Evolutionary conservation across 352 stramenopile genomes (phyloP), one percentile per base, ranked within the genome.

Genomic region (Phytophthora constricta): DNA sequence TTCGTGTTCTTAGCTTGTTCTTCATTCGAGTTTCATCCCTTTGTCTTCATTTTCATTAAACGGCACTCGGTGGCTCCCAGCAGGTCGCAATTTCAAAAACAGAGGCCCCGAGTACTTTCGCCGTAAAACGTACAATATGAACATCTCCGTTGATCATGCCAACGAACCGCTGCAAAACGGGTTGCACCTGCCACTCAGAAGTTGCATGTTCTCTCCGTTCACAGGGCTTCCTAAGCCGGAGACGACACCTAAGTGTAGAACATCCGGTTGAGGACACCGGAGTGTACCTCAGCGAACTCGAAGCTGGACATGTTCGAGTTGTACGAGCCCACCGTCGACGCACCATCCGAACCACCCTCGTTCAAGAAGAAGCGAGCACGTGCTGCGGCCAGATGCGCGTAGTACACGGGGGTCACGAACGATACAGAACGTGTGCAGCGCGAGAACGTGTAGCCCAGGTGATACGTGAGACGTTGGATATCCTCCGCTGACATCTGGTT

Each of bases 341-440:
- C 67, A 23, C 76, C 80, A 52, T 89, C 77, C 28, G 80, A 89
- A 14, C 53, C 79, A 14, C 53, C 79, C 9, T 90, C 87, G 49
- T 86, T 71, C 45, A 90, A 43, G 57, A 92, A 96, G 63, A 93
- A 94, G 22, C 89, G 86, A 19, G 87, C 89, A 27, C 89, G 85
- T 23, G 87, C 91, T 42, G 87, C 87, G 41, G 92, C 67, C 47
- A 96, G 75, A 56, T 96, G 87, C 23, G 89, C 84, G 56, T 96
- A 96, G 68, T 96, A 96, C 27, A 84, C 87, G 2, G 89, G 79
- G 11, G 89, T 88, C 5, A 91, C 86, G 54, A 96, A 86, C 43
- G 86, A 95, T 45, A 96, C 89, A 5, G 84, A 93, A 10, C 89
- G 83, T 43, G 87, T 93, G 72, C 89, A 96, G 17, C 87, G 81